Base-by-base conservation (phyloP, 306 rosid genomes). In the Rosa multiflora region DNA sequence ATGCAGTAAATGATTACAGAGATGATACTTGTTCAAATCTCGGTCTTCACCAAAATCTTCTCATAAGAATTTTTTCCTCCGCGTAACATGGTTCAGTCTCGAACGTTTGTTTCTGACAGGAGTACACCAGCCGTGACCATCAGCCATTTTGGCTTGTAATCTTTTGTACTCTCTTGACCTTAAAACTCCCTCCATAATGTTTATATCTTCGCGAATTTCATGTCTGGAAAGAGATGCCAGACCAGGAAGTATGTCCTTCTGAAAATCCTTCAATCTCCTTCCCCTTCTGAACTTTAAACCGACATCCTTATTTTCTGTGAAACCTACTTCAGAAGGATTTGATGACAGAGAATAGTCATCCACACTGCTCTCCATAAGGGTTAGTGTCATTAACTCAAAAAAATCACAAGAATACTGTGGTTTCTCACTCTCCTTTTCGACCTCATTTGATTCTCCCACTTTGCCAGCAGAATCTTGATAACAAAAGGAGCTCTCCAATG, bases 181-280 rank as follows among this genome's bases (percentile, higher is more conserved):
- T 71, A 90, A 80, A 79, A 88, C 88, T 29, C 83, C 85, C 82
- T 86, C 88, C 68, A 90, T 67, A 83, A 90, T 88, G 85, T 84
- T 84, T 12, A 88, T 77, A 73, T 90, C 94, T 83, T 88, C 90
- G 15, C 76, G 81, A 15, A 90, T 88, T 76, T 90, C 91, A 4
- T 86, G 87, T 68, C 90, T 72, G 37, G 94, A 82, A 55, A 90
- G 94, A 26, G 90, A 84, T 63, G 90, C 87, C 58, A 90, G 70
- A 42, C 88, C 87, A 4, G 94, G 94, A 77, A 86, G 94, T 81
- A 90, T 85, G 56, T 90, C 94, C 74, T 76, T 88, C 78, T 83
- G 91, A 74, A 88, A 88, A 76, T 88, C 88, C 82, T 88, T 90
- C 83, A 83, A 29, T 86, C 94, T 88, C 79, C 94, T 83, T 58